phyloP scores from a whole-genome alignment of 2,329 filamentous ascomycete genomes.

The Epichloe scottii region DNA sequence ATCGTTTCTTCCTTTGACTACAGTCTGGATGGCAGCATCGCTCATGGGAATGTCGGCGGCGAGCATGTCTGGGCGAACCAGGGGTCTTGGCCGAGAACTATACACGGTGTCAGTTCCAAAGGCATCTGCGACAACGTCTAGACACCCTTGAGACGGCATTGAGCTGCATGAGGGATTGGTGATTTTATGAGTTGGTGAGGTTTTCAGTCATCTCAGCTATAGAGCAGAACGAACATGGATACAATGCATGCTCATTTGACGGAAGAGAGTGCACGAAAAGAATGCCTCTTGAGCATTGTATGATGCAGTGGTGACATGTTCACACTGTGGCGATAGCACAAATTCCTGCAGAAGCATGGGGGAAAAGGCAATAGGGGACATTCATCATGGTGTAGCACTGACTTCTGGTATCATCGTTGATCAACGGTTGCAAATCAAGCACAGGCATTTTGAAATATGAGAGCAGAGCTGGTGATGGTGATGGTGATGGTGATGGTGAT shows the following conservation, averaged over 20 bases:
- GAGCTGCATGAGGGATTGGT: not conserved
- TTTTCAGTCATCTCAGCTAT: no score
- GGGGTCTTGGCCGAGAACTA: constrained; percentile 90
- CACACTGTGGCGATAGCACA: not conserved
- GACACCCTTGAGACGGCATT: not conserved
- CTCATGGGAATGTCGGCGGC: constrained; percentile 72
- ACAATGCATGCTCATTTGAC: no score
- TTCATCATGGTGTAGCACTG: constrained; percentile 11
- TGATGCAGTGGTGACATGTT: not conserved
- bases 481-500: not conserved
- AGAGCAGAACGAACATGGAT: no score
- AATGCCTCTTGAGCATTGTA: not conserved
- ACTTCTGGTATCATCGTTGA: constrained; percentile 34
- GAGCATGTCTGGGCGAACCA: constrained; percentile 81
- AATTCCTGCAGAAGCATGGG: not conserved
- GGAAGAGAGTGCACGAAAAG: no score
- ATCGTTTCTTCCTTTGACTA: constrained; percentile 57
- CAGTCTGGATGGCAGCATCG: constrained; percentile 49
- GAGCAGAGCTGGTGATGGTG: not conserved
- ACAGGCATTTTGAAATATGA: constrained; percentile 25
- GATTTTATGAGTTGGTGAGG: no score
- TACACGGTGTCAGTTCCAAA: constrained; percentile 9
- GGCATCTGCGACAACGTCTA: not conserved
- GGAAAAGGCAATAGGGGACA: not conserved
- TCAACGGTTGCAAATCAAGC: constrained; percentile 26